Base-by-base conservation (phyloP, 1,284 basidiomycete species). In the Ganoderma lucidum region DNA sequence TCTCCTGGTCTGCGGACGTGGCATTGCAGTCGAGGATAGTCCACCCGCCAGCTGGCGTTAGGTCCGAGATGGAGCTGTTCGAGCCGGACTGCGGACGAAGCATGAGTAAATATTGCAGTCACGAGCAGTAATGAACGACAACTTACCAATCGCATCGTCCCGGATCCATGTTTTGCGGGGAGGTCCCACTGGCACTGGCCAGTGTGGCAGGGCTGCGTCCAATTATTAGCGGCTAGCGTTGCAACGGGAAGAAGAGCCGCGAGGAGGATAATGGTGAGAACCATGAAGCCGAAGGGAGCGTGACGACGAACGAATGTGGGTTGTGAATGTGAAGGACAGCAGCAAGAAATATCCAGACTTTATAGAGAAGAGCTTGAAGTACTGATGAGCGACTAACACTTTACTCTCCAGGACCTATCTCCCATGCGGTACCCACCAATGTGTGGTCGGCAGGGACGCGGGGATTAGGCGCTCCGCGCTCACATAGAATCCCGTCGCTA, bases 11-110 rank as follows among this genome's bases (percentile, higher is more conserved):
- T 9, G 79, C 72, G 0, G 76, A 70, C 58, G 80, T 77, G 2
- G 82, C 70, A 44, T 83, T 77, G 73, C 87, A 88, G 60, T 75
- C 79, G 35, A 86, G 70, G 53, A 88, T 85, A 10, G 81, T 76
- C 87, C 87, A 88, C 41, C 86, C 86, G 28, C 83, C 85, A 5
- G 85, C 85, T 5, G 76, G 56, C 0, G 87, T 88, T 56, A 88
- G 83, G 73, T 89, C 87, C 3, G 85, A 83, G 63, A 88, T 85
- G 5, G 83, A 78, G 28, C 73, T 74, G 0, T 77, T 44, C 0
- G 82, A 74, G 6, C 86, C 86, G 14, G 60, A 58, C 64, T 73
- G 28, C 1, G 17, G 5, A 55, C 12, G 19, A 61, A 19, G 39
- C 59, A n/a, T 45, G 51, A n/a, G 67, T 30, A 60, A 51, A 62